Base-by-base conservation (phyloP, 148 eudicot species). In the Drosera capensis region DNA sequence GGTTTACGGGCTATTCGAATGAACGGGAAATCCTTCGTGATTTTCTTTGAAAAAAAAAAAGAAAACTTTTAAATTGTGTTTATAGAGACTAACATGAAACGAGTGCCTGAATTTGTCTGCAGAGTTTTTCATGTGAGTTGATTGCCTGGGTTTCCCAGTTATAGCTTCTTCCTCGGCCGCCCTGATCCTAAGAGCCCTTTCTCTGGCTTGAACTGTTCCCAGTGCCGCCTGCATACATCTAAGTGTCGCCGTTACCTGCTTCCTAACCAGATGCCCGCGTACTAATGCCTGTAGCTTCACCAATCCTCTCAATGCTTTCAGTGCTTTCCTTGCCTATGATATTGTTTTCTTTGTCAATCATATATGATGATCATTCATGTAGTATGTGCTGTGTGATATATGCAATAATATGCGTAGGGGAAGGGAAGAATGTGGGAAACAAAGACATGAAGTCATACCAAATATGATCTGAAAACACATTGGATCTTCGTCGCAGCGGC, bases 221-320 rank as follows among this genome's bases (percentile, higher is more conserved):
- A 82, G 38, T 17, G 96, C 86, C 38, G 96, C 86, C 38, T 82
- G 94, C 86, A 87, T 87, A 50, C 94, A 82, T 55, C 90, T 64
- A 19, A 87, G 85, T 12, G 96, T 87, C 0, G 78, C 80, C 0
- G 90, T 67, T 11, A 94, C 94, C 39, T 82, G 96, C 46, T 87
- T 87, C 35, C 96, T 61, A 20, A 87, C 94, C 49, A 87, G 57
- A 42, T 87, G 94, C 19, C 96, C 96, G 50, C 96, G 74, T 12
- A 77, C 96, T 45, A 87, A 51, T 22, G 96, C 96, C 50, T 87
- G 96, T 43, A 87, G 62, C 79, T 87, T 87, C 68, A 87, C 96
- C 38, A 87, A 53, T 45, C 96, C 96, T 60, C 67, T 82, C 45
- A 87, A 49, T 18, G 96, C 96, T 56, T 64, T 60, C 49, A 87